phyloP scores from a whole-genome alignment of 1,139 yeast genomes.

The Wickerhamomyces sp. region DNA sequence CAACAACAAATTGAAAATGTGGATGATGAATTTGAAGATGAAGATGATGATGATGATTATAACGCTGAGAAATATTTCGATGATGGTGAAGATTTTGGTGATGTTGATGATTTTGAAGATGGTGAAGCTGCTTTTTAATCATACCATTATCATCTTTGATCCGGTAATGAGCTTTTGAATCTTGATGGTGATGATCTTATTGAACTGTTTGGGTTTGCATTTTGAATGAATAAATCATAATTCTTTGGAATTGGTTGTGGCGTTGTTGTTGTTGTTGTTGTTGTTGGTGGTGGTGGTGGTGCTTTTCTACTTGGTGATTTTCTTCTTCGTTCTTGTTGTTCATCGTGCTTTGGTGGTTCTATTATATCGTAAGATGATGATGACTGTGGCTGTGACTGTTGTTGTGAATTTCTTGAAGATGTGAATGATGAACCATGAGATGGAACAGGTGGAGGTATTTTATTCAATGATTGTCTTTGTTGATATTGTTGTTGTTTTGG shows the following conservation, averaged over 20 bases:
- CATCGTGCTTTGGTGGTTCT: constrained; percentile 17
- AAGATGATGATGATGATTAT: constrained; percentile 69
- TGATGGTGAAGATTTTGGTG: constrained; percentile 45
- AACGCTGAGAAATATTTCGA: constrained; percentile 70
- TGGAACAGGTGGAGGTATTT: constrained; percentile 22
- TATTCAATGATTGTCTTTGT: neutral
- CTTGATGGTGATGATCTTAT: constrained; percentile 16
- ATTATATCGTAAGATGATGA: constrained; percentile 10
- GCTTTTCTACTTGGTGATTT: constrained; percentile 21
- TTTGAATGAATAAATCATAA: constrained; percentile 13
- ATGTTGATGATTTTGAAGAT: constrained; percentile 60
- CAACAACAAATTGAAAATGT: constrained; percentile 28
- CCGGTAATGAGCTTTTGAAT: constrained; percentile 19
- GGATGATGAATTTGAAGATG: constrained; percentile 71
- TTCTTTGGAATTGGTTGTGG: no score
- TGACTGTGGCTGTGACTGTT: neutral
- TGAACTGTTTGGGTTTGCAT: constrained; percentile 3
- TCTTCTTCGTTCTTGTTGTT: constrained; percentile 20
- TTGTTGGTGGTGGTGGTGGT: no score
- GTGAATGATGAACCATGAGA: constrained; percentile 15
- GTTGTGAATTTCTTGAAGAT: constrained; percentile 11
- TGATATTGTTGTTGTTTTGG: constrained; percentile 1
- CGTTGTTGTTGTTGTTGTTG: no score
- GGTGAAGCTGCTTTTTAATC: constrained; percentile 64
- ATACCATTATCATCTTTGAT: neutral